A percentile compares a stretch with the other conserved stretches of the same genome.
phyloP scores from a whole-genome alignment of 169 alveolate species.

The Blepharisma undulans region DNA sequence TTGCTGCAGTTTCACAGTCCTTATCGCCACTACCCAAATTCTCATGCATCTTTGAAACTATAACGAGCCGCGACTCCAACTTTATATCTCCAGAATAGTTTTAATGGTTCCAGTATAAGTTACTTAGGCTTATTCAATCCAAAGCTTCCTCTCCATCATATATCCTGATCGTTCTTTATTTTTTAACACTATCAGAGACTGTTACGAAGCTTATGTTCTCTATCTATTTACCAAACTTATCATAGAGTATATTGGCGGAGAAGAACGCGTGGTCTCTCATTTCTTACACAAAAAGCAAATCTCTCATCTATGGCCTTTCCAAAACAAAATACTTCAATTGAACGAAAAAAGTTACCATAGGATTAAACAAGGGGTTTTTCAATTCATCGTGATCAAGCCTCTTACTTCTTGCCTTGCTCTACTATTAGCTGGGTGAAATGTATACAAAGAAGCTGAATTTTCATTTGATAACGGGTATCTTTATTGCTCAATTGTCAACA shows the following conservation, averaged over 20 bases:
- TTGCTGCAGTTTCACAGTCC: neutral
- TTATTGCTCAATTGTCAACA: slow-evolving; percentile 59
- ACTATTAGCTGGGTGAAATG: slow-evolving; percentile 40
- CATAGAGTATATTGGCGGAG: slow-evolving; percentile 61
- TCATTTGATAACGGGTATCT: slow-evolving; percentile 49
- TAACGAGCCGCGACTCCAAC: slow-evolving; percentile 54
- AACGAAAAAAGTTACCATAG: slow-evolving; percentile 51
- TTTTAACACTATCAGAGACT: slow-evolving; percentile 50
- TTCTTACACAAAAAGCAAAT: slow-evolving; percentile 49
- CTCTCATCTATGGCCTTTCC: slow-evolving; percentile 61
- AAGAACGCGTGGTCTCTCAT: slow-evolving; percentile 42
- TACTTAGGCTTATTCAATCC: slow-evolving; percentile 48
- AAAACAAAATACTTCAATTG: slow-evolving; percentile 35
- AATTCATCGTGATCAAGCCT: slow-evolving; percentile 71
- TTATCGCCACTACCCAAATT: neutral
- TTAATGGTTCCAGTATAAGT: slow-evolving; percentile 59
- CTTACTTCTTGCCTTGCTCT: slow-evolving; percentile 58
- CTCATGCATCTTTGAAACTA: slow-evolving; percentile 45
- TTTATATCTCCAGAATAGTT: slow-evolving; percentile 50
- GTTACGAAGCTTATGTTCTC: slow-evolving; percentile 70
- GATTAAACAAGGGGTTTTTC: slow-evolving; percentile 64
- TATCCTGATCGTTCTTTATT: slow-evolving; percentile 46
- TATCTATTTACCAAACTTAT: slow-evolving; percentile 57
- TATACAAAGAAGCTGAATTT: slow-evolving; percentile 66
- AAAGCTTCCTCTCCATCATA: slow-evolving; percentile 42